These are phyloP conservation scores for Xylaria longipes DNA, from an alignment of 495 filamentous ascomycete genomes.

Conservation along the genomic window DNA sequence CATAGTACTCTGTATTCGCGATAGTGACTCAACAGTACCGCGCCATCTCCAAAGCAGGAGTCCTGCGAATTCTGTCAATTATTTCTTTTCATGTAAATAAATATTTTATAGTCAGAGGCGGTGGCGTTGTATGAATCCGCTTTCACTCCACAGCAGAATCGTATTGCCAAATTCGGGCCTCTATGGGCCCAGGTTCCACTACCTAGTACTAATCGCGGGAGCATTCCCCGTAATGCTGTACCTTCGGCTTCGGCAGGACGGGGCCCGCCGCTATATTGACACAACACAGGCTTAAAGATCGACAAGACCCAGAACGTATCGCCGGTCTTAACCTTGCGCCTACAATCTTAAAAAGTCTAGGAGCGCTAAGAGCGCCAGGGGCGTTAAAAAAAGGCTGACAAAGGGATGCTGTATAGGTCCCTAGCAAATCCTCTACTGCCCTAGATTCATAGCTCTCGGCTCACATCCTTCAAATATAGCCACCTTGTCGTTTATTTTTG, in stretches of 20 bases:
- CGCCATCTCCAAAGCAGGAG: not conserved
- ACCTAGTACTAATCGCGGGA: constrained; percentile 11
- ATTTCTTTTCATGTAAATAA: not conserved
- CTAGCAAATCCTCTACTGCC: not conserved
- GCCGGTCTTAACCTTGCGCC: no score
- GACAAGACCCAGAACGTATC: not conserved
- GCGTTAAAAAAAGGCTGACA: not conserved
- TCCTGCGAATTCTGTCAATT: not conserved
- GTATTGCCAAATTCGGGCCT: constrained; percentile 1
- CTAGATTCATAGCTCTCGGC: not conserved
- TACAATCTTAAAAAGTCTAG: no score
- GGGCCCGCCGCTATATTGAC: not conserved
- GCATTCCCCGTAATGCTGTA: not conserved
- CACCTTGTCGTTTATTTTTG: not conserved
- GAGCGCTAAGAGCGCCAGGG: not conserved
- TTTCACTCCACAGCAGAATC: not conserved
- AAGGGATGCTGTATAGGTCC: not conserved
- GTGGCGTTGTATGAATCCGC: not conserved
- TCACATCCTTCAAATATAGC: constrained; percentile 2
- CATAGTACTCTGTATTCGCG: not conserved
- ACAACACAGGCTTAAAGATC: not conserved
- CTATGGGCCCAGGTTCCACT: not conserved
- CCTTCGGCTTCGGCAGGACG: not conserved
- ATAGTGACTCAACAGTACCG: not conserved
- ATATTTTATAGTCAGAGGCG: not conserved